A percentile compares a stretch with the other conserved stretches of the same genome.
phyloP scores from a whole-genome alignment of 2,329 filamentous ascomycete species.

The Periconia macrospinosa region DNA sequence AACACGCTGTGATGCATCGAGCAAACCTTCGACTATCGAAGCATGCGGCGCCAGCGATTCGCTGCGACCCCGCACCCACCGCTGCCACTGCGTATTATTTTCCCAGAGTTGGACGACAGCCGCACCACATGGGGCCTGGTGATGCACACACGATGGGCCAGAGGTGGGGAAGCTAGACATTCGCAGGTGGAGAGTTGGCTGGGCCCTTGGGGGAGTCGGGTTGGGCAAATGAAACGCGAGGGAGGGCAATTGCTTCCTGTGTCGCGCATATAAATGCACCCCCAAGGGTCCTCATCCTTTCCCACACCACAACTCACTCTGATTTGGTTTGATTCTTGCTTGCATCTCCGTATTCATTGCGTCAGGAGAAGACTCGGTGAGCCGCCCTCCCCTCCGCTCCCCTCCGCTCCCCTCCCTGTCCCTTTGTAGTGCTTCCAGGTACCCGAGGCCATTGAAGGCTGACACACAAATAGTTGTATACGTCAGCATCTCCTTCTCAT shows the following conservation, averaged over 20 bases:
- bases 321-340: slow-evolving; percentile 12
- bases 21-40: slow-evolving; percentile 10
- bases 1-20: slow-evolving; percentile 7
- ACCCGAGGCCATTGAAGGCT: slow-evolving; percentile 22
- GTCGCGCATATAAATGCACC: slow-evolving; percentile 30
- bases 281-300: slow-evolving; percentile 19
- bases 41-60: slow-evolving; percentile 29
- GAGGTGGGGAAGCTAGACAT: slow-evolving; percentile 35
- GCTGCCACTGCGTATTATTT: slow-evolving; percentile 32
- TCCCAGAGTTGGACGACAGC: slow-evolving; percentile 36
- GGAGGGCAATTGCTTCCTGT: slow-evolving; percentile 16
- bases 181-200: slow-evolving; percentile 19
- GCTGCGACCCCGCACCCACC: slow-evolving; percentile 39
- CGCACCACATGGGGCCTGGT: slow-evolving; percentile 19
- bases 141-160: slow-evolving; percentile 14
- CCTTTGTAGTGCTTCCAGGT: slow-evolving; percentile 18
- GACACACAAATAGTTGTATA: slow-evolving; percentile 17
- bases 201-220: slow-evolving; percentile 8
- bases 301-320: neutral
- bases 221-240: slow-evolving; percentile 13
- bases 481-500: slow-evolving; percentile 26
- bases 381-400: slow-evolving; percentile 23
- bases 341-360: slow-evolving; percentile 16
- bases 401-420: slow-evolving; percentile 9
- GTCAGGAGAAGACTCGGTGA: slow-evolving; percentile 3